Evolutionary conservation across 2,329 filamentous ascomycete genomes (phyloP).

Genomic region (Pleoardoris graminearum): DNA sequence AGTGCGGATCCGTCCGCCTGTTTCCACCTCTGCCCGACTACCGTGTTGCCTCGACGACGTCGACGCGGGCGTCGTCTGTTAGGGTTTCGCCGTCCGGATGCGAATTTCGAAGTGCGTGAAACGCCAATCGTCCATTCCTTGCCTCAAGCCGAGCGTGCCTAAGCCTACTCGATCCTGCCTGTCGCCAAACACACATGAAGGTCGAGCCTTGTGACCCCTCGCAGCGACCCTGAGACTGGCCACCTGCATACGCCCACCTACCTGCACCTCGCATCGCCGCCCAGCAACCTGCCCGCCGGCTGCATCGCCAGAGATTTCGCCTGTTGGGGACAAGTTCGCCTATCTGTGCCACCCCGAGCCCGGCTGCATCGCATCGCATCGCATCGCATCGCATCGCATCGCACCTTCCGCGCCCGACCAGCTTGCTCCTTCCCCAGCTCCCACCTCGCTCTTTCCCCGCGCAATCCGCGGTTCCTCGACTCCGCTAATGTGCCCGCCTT

Average conservation of each 20-base stretch:
- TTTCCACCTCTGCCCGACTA: not conserved
- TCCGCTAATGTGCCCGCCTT: slow-evolving; percentile 45
- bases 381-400: not conserved
- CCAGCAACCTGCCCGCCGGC: not conserved
- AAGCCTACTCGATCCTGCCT: slow-evolving; percentile 13
- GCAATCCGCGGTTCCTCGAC: slow-evolving; percentile 32
- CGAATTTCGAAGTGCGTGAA: slow-evolving; percentile 23
- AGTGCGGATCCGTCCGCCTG: slow-evolving; percentile 6
- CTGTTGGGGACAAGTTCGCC: not conserved
- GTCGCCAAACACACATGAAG: slow-evolving; percentile 16
- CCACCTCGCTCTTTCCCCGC: slow-evolving; percentile 4
- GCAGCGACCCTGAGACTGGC: slow-evolving; percentile 6
- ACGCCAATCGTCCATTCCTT: slow-evolving; percentile 28
- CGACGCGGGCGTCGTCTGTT: not conserved
- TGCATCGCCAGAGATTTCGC: not conserved
- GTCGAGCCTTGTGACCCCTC: slow-evolving; percentile 24
- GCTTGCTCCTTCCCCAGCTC: not conserved
- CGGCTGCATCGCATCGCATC: not conserved
- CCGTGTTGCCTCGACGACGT: not conserved
- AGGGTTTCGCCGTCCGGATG: slow-evolving; percentile 9
- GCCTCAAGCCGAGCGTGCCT: slow-evolving; percentile 21
- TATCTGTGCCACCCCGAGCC: not conserved
- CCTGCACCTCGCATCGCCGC: not conserved
- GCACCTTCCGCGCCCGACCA: not conserved
- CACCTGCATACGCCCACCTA: slow-evolving; percentile 2